Evolutionary conservation across 345 rosid genomes (phyloP).

Genomic region (Carallia brachiata): DNA sequence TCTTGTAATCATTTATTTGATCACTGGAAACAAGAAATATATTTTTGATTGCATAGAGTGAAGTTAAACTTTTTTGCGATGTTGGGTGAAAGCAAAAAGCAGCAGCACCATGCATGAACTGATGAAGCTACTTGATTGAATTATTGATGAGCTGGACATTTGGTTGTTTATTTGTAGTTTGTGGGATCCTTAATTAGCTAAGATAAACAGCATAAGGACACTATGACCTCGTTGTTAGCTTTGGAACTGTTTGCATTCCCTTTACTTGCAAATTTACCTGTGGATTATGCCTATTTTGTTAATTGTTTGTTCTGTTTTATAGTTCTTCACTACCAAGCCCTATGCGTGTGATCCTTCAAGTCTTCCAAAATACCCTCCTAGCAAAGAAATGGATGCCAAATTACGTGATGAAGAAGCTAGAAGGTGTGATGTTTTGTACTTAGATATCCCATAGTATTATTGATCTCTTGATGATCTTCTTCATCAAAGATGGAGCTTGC

Average conservation of each 20-base stretch:
- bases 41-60: too few species aligned
- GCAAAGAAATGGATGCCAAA: constrained; percentile 39
- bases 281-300: not conserved
- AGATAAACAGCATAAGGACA: too few species aligned
- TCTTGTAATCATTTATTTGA: too few species aligned
- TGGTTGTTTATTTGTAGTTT: too few species aligned
- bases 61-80: too few species aligned
- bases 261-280: not conserved
- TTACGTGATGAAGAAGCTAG: constrained; percentile 35
- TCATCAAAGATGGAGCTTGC: not conserved
- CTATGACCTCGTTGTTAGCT: too few species aligned
- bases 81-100: too few species aligned
- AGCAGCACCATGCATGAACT: too few species aligned
- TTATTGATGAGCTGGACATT: too few species aligned
- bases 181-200: too few species aligned
- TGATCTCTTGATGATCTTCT: not conserved
- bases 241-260: not conserved
- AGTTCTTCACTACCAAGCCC: constrained; percentile 34
- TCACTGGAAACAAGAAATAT: too few species aligned
- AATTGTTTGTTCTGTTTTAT: constrained; percentile 15
- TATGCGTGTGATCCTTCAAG: constrained; percentile 37
- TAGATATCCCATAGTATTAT: not conserved
- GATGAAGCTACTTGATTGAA: too few species aligned
- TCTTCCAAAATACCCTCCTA: constrained; percentile 38
- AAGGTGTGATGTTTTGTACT: constrained; percentile 17